Base-by-base conservation (phyloP, 1,284 basidiomycete genomes). In the Coniferiporia weirii region DNA sequence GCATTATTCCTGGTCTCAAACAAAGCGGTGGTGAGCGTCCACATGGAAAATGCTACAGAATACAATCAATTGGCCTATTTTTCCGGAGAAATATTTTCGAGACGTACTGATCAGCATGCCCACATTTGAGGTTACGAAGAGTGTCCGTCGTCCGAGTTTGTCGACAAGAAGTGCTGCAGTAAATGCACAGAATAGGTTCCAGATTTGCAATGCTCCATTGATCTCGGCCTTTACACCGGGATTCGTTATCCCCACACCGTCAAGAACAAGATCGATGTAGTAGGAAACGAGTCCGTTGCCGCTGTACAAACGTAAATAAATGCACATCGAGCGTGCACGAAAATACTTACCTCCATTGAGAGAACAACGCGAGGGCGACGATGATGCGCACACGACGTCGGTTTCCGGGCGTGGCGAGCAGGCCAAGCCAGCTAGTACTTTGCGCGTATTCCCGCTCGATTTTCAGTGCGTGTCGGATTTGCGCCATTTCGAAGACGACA, bases 221-320 rank as follows among this genome's bases (percentile, higher is more conserved):
- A 88, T 85, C 17, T 75, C 72, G 1, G 81, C 77, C 64, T 87
- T 83, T 2, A 80, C 81, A 38, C 73, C 71, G 0, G 81, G 36
- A 27, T 74, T 70, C 0, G 68, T 72, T 47, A 85, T 78, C 0
- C 83, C 83, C 20, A 86, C 79, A 34, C 80, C 81, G 49, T 84
- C 77, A n/a, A 85, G 69, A 0, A 86, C 77, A 12, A 84, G 72
- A 62, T 84, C 80, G 63, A 86, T 83, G 65, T 87, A 87, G 65
- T 84, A 84, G 0, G 81, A 85, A 12, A 87, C 82, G 45, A 89
- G 71, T 48, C 84, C 85, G 65, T 87, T 85, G 0, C 82, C 81
- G 61, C 81, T 84, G 55, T 22, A 52, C 20, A 22, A 38, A 35
- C 19, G 9, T 32, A 43, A 13, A 13, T 36, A 47, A 43, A 2